A percentile compares a stretch with the other conserved stretches of the same genome.
Evolutionary conservation across 371 early-diverging fungal species (phyloP).

Genomic region (Mortierella sp.): DNA sequence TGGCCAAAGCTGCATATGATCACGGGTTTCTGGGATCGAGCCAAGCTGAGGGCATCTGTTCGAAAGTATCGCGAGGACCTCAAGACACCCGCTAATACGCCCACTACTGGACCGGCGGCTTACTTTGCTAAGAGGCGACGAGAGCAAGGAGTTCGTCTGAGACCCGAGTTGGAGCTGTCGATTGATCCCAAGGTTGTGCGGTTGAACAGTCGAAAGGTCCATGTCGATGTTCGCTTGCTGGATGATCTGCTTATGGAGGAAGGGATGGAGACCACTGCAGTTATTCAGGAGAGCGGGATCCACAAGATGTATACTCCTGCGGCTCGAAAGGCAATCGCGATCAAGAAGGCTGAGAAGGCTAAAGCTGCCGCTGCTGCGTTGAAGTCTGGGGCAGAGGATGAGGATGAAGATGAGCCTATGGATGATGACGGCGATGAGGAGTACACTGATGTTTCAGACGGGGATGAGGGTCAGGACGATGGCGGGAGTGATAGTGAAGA

Average conservation of each 20-base stretch:
- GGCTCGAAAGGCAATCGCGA: background rate
- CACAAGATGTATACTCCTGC: background rate
- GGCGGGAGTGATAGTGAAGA: background rate
- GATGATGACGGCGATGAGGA: constrained; percentile 8
- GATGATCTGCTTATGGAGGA: constrained; percentile 9
- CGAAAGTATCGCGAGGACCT: constrained; percentile 5
- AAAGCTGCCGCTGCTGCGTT: background rate
- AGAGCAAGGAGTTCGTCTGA: constrained; percentile 12
- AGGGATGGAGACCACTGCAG: background rate
- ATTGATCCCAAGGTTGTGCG: background rate
- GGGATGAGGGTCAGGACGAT: constrained; percentile 2
- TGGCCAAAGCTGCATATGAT: constrained; percentile 28
- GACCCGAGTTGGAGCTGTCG: constrained; percentile 14
- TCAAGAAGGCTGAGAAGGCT: background rate
- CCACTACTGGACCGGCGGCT: background rate
- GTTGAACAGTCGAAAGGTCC: background rate
- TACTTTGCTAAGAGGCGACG: background rate
- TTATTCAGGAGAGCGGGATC: background rate
- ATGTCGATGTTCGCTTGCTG: constrained; percentile 11
- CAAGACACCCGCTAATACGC: background rate
- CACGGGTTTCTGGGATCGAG: constrained; percentile 25
- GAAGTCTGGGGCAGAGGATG: too few relatives aligned
- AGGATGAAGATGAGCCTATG: background rate
- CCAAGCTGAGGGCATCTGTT: background rate
- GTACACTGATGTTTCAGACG: background rate